phyloP scores from a whole-genome alignment of 306 rosid species.

The Senna siamea region DNA sequence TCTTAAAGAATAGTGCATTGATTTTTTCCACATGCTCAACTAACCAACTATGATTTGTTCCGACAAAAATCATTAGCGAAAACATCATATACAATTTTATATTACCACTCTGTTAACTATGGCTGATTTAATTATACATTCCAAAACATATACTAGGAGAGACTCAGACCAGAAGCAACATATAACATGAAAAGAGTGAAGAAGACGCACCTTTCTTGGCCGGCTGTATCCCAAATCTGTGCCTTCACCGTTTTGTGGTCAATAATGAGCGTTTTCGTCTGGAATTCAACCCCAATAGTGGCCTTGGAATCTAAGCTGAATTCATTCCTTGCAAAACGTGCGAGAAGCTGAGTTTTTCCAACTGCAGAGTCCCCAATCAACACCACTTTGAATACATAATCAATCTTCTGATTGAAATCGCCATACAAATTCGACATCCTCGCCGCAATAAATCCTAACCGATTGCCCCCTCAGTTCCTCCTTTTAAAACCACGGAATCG shows the following conservation, averaged over 20 bases:
- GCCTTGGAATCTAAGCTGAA: conserved; percentile 84
- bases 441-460: background rate
- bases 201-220: conserved; percentile 80
- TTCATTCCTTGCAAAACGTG: conserved; percentile 80
- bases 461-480: conserved; percentile 31
- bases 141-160: background rate
- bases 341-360: conserved; percentile 88
- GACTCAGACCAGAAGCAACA: background rate
- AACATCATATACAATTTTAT: background rate
- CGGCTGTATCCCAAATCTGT: conserved; percentile 98
- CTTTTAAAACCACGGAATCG: background rate
- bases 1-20: background rate
- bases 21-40: background rate
- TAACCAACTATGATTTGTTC: conserved; percentile 6
- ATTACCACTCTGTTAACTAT: background rate
- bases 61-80: background rate
- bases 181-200: background rate
- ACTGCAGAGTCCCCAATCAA: conserved; percentile 95
- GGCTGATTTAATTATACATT: background rate
- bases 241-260: conserved; percentile 84
- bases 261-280: conserved; percentile 81
- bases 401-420: conserved; percentile 79
- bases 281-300: conserved; percentile 94
- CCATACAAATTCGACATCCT: conserved; percentile 86
- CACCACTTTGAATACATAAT: conserved; percentile 93